Evolutionary conservation across 306 rosid species (phyloP).

Genomic region (Corylus heterophylla): DNA sequence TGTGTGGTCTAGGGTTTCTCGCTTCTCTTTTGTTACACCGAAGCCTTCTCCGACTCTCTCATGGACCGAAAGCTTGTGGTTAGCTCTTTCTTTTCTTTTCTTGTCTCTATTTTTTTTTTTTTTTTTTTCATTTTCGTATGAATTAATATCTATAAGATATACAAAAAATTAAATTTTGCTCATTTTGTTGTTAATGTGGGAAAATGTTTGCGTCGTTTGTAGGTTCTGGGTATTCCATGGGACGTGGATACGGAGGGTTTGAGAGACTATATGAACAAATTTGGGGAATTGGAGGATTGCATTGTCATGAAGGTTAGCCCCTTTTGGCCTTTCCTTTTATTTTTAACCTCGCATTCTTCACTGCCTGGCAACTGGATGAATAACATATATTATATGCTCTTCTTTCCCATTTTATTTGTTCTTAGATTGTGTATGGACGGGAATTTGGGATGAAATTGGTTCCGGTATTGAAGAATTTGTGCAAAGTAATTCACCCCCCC

Average conservation of each 20-base stretch:
- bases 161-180: not conserved
- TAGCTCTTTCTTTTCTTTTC: conserved; percentile 23
- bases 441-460: not conserved
- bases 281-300: conserved; percentile 84
- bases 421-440: not conserved
- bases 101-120: not conserved
- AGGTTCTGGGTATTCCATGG: conserved; percentile 89
- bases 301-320: conserved; percentile 82
- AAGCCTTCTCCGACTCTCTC: conserved; percentile 9
- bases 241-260: conserved; percentile 79
- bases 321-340: not conserved
- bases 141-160: not conserved
- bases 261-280: conserved; percentile 80
- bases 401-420: not conserved
- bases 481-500: not conserved
- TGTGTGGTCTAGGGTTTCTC: conserved; percentile 29
- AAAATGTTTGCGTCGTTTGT: conserved; percentile 12
- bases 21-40: conserved; percentile 21
- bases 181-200: not conserved
- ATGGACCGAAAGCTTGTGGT: conserved; percentile 99
- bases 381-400: not conserved
- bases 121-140: not conserved
- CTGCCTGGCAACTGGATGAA: not conserved
- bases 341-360: not conserved
- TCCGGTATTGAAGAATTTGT: not conserved